Base-by-base conservation (phyloP, 2,329 filamentous ascomycete genomes). In the Chrysoporthe puriensis region DNA sequence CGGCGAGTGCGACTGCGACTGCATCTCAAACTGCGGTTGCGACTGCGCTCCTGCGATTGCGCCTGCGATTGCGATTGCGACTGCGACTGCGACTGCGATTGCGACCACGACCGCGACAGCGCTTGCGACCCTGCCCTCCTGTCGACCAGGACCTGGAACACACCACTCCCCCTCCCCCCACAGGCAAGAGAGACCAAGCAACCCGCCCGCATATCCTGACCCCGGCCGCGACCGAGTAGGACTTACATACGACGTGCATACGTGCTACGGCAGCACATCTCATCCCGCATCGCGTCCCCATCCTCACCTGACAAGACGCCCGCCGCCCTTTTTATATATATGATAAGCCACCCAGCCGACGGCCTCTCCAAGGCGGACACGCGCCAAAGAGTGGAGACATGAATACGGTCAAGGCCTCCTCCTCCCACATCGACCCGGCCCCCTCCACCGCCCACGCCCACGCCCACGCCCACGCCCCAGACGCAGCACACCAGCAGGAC, bases 381-480 rank as follows among this genome's bases (percentile, higher is more conserved):
- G 67, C 69, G 66, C 67, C 68, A 59, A 54, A 56, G 67, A 61
- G 69, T 70, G 69, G 69, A 69, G 69, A 66, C 67, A 70, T 70
- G 69, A 70, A 69, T 63, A 64, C 69, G 57, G 64, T 64, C 63
- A 50, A 63, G 63, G 62, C 62, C 66, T 69, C 67, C 43, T 48
- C 34, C 50, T 44, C 48, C 26, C 65, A 11, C 34, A 63, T 21
- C 43, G 48, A 48, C 43, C 57, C 50, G 46, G 58, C 42, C 16
- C 42, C 44, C 52, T 62, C 63, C 50, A 43, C 43, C 62, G 48
- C 67, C 64, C 58, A 62, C 32, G 66, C 50, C 62, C 48, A 56
- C 43, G 21, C 21, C 21, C 21, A 21, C 44, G 7, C 44, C 64
- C 14, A 40, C 57, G n/a, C 11, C 57, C 8, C 18, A 3, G 42